A percentile compares a stretch with the other conserved stretches of the same genome.
Conservation (phyloP, 148 eudicot genomes). For the Camellia sinensis region DNA sequence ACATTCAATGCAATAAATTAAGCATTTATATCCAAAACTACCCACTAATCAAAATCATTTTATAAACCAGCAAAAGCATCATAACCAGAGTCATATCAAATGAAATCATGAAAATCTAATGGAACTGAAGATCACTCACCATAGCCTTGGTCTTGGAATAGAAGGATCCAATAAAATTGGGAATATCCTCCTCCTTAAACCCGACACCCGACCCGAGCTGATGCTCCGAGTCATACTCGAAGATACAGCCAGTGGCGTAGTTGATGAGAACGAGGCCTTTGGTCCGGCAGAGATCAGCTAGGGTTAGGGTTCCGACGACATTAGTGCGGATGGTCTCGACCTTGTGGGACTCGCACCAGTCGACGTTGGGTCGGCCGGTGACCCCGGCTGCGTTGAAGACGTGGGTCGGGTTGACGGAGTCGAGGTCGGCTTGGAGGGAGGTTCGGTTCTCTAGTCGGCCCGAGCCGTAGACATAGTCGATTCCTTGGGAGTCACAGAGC, state of each 20-base stretch:
- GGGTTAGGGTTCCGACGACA: constrained; percentile 71
- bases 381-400: constrained; percentile 90
- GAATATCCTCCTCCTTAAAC: constrained; percentile 73
- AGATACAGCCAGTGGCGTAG: constrained; percentile 82
- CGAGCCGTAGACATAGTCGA: constrained; percentile 55
- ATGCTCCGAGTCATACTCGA: constrained; percentile 70
- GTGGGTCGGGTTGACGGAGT: constrained; percentile 52
- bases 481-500: constrained; percentile 60
- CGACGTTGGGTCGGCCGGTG: constrained; percentile 85
- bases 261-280: constrained; percentile 53
- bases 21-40: background rate
- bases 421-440: constrained; percentile 50
- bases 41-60: background rate
- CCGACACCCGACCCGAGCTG: constrained; percentile 68
- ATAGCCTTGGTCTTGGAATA: constrained; percentile 95
- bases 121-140: constrained; percentile 33
- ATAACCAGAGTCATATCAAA: background rate
- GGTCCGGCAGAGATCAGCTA: constrained; percentile 71
- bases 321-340: constrained; percentile 79
- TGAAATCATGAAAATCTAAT: background rate
- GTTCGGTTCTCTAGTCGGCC: constrained; percentile 67
- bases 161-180: constrained; percentile 70
- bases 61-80: background rate
- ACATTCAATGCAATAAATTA: background rate
- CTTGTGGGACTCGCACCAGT: constrained; percentile 84